Percentiles rank a stretch among this genome's conserved stretches.
These are phyloP conservation scores for Batkoa obscura DNA, from an alignment of 371 early-diverging fungal genomes.

Conservation along the genomic window DNA sequence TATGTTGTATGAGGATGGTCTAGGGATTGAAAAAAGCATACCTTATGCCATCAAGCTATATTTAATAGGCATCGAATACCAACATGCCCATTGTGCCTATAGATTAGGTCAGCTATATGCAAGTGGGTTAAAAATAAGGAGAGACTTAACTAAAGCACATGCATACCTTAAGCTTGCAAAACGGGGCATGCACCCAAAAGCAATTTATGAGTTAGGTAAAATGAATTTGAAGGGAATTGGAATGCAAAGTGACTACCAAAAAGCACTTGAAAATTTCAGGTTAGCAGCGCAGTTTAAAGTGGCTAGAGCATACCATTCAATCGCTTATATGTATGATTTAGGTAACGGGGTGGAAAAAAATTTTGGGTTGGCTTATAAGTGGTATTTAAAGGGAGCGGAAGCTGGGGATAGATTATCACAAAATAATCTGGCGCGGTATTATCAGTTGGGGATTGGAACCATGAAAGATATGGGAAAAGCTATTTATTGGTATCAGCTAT, in stretches of 20 bases:
- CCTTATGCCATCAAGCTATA: too few species aligned
- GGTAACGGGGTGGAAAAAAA: conserved; percentile 41
- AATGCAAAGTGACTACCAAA: conserved; percentile 19
- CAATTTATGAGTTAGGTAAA: conserved; percentile 16
- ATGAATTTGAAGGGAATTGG: too few species aligned
- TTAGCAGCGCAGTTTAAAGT: conserved; percentile 42
- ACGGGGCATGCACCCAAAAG: conserved; percentile 48
- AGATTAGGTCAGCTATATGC: too few species aligned
- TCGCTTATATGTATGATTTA: conserved; percentile 48
- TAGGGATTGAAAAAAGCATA: too few species aligned
- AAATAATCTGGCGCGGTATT: conserved; percentile 51
- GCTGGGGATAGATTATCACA: conserved; percentile 5
- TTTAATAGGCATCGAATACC: too few species aligned
- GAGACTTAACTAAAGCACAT: too few species aligned
- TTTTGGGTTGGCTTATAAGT: conserved; percentile 30
- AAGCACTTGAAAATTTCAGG: conserved; percentile 36
- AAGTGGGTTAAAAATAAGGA: too few species aligned
- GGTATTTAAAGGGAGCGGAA: conserved; percentile 46
- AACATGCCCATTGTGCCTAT: too few species aligned
- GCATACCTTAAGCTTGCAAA: conserved; percentile 18
- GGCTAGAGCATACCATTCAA: conserved; percentile 53
- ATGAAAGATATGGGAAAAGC: conserved; percentile 5
- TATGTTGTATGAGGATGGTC: too few species aligned
- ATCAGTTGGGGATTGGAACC: conserved; percentile 7
- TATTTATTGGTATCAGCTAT: conserved; percentile 10